Evolutionary conservation across 2,329 filamentous ascomycete genomes (phyloP).

Genomic region (Acephala macrosclerotiorum): DNA sequence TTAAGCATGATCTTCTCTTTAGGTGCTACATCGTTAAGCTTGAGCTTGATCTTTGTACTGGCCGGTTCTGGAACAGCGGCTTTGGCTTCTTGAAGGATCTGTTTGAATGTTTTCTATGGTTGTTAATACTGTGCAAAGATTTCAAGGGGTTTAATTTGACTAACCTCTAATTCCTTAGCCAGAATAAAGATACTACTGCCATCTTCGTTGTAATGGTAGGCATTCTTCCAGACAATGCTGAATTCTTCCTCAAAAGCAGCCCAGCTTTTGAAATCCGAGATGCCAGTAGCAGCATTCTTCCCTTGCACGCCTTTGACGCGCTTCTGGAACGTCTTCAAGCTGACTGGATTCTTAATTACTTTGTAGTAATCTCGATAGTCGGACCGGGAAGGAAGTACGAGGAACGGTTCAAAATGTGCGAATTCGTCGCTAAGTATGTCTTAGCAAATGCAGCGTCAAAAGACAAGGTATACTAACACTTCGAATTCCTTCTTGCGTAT

Average conservation of each 20-base stretch:
- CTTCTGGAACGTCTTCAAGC: constrained; percentile 79
- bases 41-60: constrained; percentile 82
- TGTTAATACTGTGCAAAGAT: constrained; percentile 23
- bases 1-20: constrained; percentile 74
- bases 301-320: constrained; percentile 76
- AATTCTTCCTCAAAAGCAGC: constrained; percentile 80
- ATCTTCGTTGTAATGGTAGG: constrained; percentile 90
- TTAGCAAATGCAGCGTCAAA: constrained; percentile 14
- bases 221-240: constrained; percentile 86
- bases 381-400: constrained; percentile 76
- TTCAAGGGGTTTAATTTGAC: constrained; percentile 30
- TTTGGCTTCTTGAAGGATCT: constrained; percentile 75
- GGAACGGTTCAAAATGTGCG: constrained; percentile 75
- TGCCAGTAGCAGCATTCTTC: constrained; percentile 65
- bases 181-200: constrained; percentile 83
- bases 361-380: constrained; percentile 85
- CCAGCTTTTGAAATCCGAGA: constrained; percentile 82
- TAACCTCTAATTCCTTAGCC: constrained; percentile 80
- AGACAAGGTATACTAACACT: constrained; percentile 54
- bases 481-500: constrained; percentile 71
- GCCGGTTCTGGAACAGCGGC: constrained; percentile 74
- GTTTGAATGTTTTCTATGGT: constrained; percentile 70
- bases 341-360: constrained; percentile 81
- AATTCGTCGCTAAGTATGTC: constrained; percentile 65
- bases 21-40: constrained; percentile 56